Conservation (phyloP, 441 rosid genomes). For the Pelargonium hybrid region DNA sequence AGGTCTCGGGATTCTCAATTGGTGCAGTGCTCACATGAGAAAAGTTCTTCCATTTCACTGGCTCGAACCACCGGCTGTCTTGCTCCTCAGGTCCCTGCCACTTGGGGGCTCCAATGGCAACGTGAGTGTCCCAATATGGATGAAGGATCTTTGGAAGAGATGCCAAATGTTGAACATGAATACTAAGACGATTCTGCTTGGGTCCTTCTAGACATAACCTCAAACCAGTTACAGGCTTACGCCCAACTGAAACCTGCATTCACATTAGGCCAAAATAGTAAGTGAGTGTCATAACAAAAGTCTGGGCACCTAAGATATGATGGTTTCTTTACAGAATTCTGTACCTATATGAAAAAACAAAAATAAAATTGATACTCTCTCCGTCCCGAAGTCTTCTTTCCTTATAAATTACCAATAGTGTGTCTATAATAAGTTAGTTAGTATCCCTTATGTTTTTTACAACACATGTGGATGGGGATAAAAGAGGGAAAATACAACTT, state of each 20-base stretch:
- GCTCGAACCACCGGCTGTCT: constrained; percentile 80
- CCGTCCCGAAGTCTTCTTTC: too few relatives aligned
- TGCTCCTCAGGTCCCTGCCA: constrained; percentile 87
- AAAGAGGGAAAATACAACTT: too few relatives aligned
- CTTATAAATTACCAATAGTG: too few relatives aligned
- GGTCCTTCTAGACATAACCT: constrained; percentile 57
- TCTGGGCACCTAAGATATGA: background rate
- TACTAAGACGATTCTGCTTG: constrained; percentile 57
- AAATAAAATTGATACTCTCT: too few relatives aligned
- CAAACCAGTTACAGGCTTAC: constrained; percentile 68
- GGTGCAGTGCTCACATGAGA: constrained; percentile 78
- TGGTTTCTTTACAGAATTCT: background rate
- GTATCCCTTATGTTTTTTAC: too few relatives aligned
- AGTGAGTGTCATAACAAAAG: background rate
- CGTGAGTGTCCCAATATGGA: constrained; percentile 71
- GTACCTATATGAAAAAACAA: background rate
- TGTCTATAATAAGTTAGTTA: too few relatives aligned
- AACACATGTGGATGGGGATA: too few relatives aligned
- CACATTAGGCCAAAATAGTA: constrained; percentile 5
- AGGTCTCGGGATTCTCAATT: constrained; percentile 49
- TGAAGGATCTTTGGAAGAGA: constrained; percentile 71
- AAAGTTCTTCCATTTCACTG: constrained; percentile 78
- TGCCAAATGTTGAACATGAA: constrained; percentile 61
- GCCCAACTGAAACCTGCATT: constrained; percentile 67
- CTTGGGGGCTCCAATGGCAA: constrained; percentile 72